A percentile compares a stretch with the other conserved stretches of the same genome.
These are phyloP conservation scores for Oleoguttula mirabilis DNA, from an alignment of 495 filamentous ascomycete genomes.

Conservation along the genomic window DNA sequence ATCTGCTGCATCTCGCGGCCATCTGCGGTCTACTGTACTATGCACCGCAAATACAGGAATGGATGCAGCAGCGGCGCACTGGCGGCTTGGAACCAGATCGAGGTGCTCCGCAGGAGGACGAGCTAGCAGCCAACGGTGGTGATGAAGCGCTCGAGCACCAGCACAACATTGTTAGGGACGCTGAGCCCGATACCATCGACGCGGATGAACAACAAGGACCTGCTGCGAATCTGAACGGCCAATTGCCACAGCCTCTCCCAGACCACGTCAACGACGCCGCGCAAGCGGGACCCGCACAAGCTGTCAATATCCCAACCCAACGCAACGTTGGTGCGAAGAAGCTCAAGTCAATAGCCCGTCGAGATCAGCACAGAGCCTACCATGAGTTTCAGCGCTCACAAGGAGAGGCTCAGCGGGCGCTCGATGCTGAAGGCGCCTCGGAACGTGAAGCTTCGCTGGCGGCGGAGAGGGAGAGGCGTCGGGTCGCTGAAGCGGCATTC, in stretches of 20 bases:
- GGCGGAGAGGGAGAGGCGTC: conserved; percentile 31
- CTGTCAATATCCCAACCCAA: conserved; percentile 7
- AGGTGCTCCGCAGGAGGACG: not conserved
- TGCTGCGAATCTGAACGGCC: not conserved
- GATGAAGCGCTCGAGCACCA: not conserved
- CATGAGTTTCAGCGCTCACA: conserved; percentile 36
- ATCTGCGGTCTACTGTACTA: conserved; percentile 29
- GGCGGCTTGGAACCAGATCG: not conserved
- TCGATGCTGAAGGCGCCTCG: conserved; percentile 25
- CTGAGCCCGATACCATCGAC: not conserved
- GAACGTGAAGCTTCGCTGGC: conserved; percentile 31
- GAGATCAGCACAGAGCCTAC: conserved; percentile 39
- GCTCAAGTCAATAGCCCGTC: conserved; percentile 34
- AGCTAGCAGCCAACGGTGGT: not conserved
- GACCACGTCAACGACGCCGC: not conserved
- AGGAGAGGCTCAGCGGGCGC: conserved; percentile 28
- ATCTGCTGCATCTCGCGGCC: conserved; percentile 27
- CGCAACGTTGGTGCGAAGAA: conserved; percentile 38
- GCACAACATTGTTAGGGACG: not conserved
- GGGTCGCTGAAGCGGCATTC: conserved; percentile 32
- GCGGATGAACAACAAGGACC: not conserved
- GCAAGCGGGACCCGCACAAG: conserved; percentile 4
- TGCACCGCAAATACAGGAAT: conserved; percentile 21
- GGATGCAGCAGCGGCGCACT: conserved; percentile 1
- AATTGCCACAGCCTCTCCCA: not conserved